phyloP scores from a whole-genome alignment of 768 basidiomycete species.

The Clavaria fumosa region DNA sequence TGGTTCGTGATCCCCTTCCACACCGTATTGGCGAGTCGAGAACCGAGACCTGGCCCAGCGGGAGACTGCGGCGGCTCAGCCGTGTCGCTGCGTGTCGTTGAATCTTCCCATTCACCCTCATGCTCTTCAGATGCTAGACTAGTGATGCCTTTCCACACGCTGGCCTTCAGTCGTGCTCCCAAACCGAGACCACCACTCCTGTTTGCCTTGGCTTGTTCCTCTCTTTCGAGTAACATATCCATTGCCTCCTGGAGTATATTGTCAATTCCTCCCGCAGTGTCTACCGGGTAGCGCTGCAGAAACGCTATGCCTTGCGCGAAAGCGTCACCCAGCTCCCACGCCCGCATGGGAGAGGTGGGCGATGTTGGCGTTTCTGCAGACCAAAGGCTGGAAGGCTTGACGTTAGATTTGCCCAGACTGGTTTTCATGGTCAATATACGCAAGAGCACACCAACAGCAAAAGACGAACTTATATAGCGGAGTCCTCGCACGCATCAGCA shows the following conservation, averaged over 20 bases:
- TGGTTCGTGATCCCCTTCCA: constrained; percentile 71
- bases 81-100: constrained; percentile 30
- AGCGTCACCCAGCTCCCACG: constrained; percentile 42
- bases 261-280: constrained; percentile 54
- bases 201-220: constrained; percentile 20
- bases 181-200: constrained; percentile 27
- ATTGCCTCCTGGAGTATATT: constrained; percentile 49
- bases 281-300: constrained; percentile 49
- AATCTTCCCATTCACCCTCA: constrained; percentile 15
- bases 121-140: constrained; percentile 28
- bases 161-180: constrained; percentile 38
- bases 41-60: constrained; percentile 24
- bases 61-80: constrained; percentile 22
- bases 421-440: constrained; percentile 6
- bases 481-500: constrained; percentile 43
- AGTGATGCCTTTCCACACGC: constrained; percentile 55
- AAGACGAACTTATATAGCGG: constrained; percentile 37
- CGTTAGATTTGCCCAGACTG: constrained; percentile 38
- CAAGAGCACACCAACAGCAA: background rate
- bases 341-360: constrained; percentile 27
- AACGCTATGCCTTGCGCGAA: constrained; percentile 53
- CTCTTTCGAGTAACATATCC: constrained; percentile 41
- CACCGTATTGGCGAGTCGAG: constrained; percentile 44
- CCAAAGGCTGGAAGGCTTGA: constrained; percentile 38
- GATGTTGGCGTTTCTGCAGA: constrained; percentile 24